Evolutionary conservation across 2,329 filamentous ascomycete genomes (phyloP), one percentile per base, ranked within the genome.

Genomic region (Aspergillus thermomutatus): DNA sequence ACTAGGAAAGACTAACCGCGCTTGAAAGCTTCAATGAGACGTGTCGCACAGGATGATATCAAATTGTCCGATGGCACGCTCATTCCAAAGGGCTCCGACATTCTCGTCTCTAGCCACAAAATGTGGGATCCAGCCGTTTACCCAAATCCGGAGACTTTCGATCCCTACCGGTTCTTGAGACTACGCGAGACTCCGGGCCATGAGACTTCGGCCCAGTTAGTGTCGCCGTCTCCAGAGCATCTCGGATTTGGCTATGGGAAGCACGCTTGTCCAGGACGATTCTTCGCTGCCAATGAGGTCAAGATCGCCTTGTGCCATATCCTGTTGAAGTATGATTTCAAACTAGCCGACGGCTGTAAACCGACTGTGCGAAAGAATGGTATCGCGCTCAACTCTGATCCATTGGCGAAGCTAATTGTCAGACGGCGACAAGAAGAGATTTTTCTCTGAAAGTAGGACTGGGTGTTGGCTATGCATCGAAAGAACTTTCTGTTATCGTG

Each of bases 241-340:
- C 48, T 71, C 8, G 60, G 54, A 21, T 74, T 74, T 52, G 71
- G 72, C 2, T 62, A 66, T 41, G 72, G 72, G 6, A 63, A 57
- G 47, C 61, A 68, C 25, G 60, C 64, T 27, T 68, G 81, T 47
- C 78, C 80, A 0, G 82, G 81, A 0, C 72, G 81, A 0, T 83
- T 83, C 69, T 82, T 83, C 54, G 79, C 80, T 0, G 76, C 78
- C 0, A 73, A 80, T 52, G 79, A 81, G 63, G 68, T 83, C 8
- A 83, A 83, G 64, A 79, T 83, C 66, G 73, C 81, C 4, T 59
- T 82, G 46, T 74, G 77, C 1, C 74, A 80, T 50, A 64, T 83
- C 5, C 60, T 82, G 0, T 64, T 77, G 23, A 78, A 82, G 54
- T 83, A 81, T 63, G 80, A 83, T 21, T 60, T 82, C 31, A 74